Evolutionary conservation across 768 basidiomycete genomes (phyloP).

Genomic region (Kwoniella europaea): DNA sequence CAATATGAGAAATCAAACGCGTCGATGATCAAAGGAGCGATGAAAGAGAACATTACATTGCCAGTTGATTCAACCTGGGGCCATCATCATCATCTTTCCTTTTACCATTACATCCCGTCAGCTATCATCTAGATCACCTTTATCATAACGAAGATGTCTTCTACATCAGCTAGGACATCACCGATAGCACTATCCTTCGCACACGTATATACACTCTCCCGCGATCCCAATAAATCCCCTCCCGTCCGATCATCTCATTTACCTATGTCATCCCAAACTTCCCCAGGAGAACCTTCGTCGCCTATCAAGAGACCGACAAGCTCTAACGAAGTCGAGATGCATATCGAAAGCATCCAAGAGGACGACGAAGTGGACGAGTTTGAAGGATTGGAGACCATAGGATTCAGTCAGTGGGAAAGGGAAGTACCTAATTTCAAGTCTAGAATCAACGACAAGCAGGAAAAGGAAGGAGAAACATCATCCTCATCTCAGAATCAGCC

Average conservation of each 20-base stretch:
- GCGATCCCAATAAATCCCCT: slow-evolving; percentile 23
- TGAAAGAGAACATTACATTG: not conserved
- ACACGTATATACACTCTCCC: slow-evolving; percentile 1
- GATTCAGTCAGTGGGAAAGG: slow-evolving; percentile 24
- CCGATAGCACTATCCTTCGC: not conserved
- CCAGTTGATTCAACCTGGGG: slow-evolving; percentile 4
- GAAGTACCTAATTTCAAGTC: slow-evolving; percentile 20
- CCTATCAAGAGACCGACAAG: not conserved
- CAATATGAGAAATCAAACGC: slow-evolving; percentile 9
- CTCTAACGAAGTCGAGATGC: slow-evolving; percentile 8
- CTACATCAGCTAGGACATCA: not conserved
- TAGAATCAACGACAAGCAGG: too few relatives aligned
- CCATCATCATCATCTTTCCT: not conserved
- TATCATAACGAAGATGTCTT: not conserved
- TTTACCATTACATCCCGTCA: not conserved
- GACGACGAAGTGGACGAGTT: slow-evolving; percentile 20
- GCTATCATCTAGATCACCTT: not conserved
- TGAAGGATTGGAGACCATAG: slow-evolving; percentile 26
- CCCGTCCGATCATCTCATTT: slow-evolving; percentile 10
- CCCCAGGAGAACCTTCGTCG: not conserved
- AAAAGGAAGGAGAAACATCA: not conserved
- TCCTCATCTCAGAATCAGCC: not conserved
- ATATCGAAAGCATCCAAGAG: not conserved
- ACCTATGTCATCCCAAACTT: slow-evolving; percentile 16
- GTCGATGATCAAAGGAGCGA: not conserved